Evolutionary conservation across 2,329 filamentous ascomycete species (phyloP).

Genomic region (Diplodia scrobiculata): DNA sequence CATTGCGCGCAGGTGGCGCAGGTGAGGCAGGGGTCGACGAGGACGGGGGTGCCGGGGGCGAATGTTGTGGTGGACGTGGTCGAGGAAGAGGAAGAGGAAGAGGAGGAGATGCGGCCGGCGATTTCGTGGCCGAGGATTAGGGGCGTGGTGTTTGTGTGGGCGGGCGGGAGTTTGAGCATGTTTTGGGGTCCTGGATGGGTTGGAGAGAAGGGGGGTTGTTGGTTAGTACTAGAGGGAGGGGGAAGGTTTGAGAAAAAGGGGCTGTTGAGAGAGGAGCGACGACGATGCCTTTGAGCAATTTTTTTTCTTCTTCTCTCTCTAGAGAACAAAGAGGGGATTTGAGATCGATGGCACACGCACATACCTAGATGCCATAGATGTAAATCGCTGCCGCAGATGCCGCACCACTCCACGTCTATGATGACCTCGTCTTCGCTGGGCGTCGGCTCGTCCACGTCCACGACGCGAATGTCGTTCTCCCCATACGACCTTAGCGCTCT

Average conservation of each 20-base stretch:
- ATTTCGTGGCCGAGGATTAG: constrained; percentile 42
- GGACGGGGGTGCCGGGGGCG: constrained; percentile 36
- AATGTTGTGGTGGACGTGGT: constrained; percentile 33
- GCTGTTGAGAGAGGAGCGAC: too few relatives aligned
- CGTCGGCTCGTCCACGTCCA: constrained; percentile 35
- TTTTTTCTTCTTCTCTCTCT: too few relatives aligned
- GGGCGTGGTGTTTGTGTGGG: constrained; percentile 34
- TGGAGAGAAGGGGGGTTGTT: background rate
- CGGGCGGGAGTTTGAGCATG: constrained; percentile 35
- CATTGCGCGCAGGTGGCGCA: constrained; percentile 37
- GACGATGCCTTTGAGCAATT: too few relatives aligned
- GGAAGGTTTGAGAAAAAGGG: too few relatives aligned
- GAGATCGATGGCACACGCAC: too few relatives aligned
- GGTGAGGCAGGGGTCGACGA: constrained; percentile 39
- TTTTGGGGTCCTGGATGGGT: constrained; percentile 32
- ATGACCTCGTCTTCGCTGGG: constrained; percentile 36
- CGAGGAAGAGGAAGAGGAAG: background rate
- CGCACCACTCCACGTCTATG: constrained; percentile 39
- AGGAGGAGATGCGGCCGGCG: constrained; percentile 10
- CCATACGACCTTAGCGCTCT: constrained; percentile 41
- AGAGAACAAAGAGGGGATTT: background rate
- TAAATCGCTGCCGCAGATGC: constrained; percentile 40
- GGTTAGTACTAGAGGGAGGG: background rate
- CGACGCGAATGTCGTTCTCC: constrained; percentile 36
- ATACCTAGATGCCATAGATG: constrained; percentile 39